These are phyloP conservation scores for Gentiana macrophylla DNA, from an alignment of 257 asterid species.

Conservation along the genomic window DNA sequence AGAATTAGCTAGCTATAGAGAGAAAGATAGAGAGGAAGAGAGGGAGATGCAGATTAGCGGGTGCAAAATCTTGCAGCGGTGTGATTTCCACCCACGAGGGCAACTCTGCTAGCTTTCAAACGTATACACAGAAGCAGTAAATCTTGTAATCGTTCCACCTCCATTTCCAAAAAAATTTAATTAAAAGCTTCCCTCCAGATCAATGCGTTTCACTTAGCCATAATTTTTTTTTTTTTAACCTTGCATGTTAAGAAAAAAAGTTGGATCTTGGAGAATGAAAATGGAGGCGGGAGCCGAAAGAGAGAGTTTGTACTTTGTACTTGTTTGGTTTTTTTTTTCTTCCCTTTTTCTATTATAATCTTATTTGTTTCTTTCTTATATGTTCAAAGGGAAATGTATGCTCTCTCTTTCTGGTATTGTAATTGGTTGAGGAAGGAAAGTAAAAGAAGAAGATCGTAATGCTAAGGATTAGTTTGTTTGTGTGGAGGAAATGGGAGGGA, in stretches of 20 bases:
- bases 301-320: background rate
- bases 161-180: slow-evolving; percentile 18
- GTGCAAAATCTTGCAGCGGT: slow-evolving; percentile 42
- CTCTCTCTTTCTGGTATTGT: background rate
- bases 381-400: no score
- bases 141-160: slow-evolving; percentile 21
- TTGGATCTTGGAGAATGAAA: slow-evolving; percentile 8
- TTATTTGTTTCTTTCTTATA: no score
- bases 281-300: slow-evolving; percentile 6
- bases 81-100: slow-evolving; percentile 50
- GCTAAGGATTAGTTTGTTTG: slow-evolving; percentile 6
- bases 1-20: background rate
- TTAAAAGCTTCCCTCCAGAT: slow-evolving; percentile 10
- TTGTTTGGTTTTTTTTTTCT: no score
- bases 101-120: slow-evolving; percentile 15
- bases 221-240: background rate
- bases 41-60: slow-evolving; percentile 14
- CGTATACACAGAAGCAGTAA: slow-evolving; percentile 16
- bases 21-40: background rate
- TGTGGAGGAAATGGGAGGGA: slow-evolving; percentile 6
- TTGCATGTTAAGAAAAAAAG: slow-evolving; percentile 6
- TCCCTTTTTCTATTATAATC: no score
- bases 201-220: background rate
- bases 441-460: background rate
- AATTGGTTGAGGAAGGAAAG: background rate